phyloP scores from a whole-genome alignment of 1,284 basidiomycete genomes.

The Austroboletus olivaceoglutinosus region DNA sequence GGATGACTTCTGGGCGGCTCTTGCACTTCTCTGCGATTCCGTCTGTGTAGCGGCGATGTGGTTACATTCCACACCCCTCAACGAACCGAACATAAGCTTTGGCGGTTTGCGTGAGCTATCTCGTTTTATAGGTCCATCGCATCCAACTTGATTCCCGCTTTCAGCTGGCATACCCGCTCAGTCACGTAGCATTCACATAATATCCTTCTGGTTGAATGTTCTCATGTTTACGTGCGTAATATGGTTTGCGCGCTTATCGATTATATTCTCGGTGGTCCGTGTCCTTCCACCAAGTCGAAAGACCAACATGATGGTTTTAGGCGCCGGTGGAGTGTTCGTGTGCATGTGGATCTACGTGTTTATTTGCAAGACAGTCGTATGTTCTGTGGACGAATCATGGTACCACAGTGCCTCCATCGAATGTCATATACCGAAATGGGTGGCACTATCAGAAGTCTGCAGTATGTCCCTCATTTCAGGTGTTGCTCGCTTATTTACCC shows the following conservation, averaged over 20 bases:
- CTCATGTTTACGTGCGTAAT: slow-evolving; percentile 24
- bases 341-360: slow-evolving; percentile 25
- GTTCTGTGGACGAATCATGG: slow-evolving; percentile 20
- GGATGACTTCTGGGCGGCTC: slow-evolving; percentile 29
- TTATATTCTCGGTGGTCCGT: slow-evolving; percentile 26
- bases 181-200: slow-evolving; percentile 19
- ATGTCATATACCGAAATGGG: slow-evolving; percentile 20
- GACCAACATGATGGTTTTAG: neutral
- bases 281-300: slow-evolving; percentile 22
- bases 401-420: slow-evolving; percentile 1
- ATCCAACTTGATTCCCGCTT: no score
- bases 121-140: neutral
- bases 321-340: slow-evolving; percentile 6
- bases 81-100: slow-evolving; percentile 7
- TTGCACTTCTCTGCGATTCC: slow-evolving; percentile 17
- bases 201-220: slow-evolving; percentile 19
- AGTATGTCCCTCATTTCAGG: slow-evolving; percentile 11
- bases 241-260: slow-evolving; percentile 34
- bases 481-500: neutral
- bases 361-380: slow-evolving; percentile 17
- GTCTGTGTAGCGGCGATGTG: slow-evolving; percentile 13
- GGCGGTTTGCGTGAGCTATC: slow-evolving; percentile 16
- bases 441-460: slow-evolving; percentile 24
- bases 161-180: slow-evolving; percentile 6
- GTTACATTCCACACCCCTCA: slow-evolving; percentile 15